Conservation (phyloP, 345 rosid genomes). For the Lepidium africanum region DNA sequence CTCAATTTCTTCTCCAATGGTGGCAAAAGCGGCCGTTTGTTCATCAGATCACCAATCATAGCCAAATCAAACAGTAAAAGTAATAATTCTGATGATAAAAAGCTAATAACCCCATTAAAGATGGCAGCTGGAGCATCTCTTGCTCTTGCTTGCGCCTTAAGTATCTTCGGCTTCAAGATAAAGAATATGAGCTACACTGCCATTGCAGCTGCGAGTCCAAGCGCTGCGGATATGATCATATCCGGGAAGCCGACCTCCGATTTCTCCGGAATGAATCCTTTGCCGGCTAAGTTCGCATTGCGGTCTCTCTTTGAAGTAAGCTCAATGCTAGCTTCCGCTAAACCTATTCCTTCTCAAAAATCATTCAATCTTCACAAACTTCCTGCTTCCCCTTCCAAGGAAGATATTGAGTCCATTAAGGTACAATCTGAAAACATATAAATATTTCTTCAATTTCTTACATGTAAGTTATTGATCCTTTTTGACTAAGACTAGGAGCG, state of each 20-base stretch:
- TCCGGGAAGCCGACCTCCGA: conserved; percentile 27
- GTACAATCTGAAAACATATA: conserved; percentile 12
- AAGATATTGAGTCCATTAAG: conserved; percentile 39
- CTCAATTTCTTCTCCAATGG: conserved; percentile 9
- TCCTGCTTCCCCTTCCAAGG: conserved; percentile 36
- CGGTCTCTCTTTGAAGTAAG: conserved; percentile 49
- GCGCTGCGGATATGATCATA: conserved; percentile 30
- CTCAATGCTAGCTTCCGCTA: conserved; percentile 35
- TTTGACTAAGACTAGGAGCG: too few species aligned
- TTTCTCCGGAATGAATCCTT: conserved; percentile 22
- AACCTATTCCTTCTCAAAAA: conserved; percentile 13
- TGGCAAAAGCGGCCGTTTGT: not conserved
- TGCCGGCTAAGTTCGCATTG: conserved; percentile 41
- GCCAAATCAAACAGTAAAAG: conserved; percentile 20
- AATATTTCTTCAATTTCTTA: not conserved
- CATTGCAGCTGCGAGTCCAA: conserved; percentile 38
- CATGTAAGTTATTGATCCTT: not conserved
- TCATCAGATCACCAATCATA: conserved; percentile 5
- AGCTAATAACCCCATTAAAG: not conserved
- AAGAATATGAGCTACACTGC: conserved; percentile 33
- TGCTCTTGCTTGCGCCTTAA: conserved; percentile 45
- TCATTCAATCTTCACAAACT: conserved; percentile 21
- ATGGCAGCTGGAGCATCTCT: conserved; percentile 32
- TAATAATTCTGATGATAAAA: not conserved
- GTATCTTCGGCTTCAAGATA: conserved; percentile 29